These are phyloP conservation scores for Paraleonurus japonicus DNA, from an alignment of 257 asterid species.

Conservation along the genomic window DNA sequence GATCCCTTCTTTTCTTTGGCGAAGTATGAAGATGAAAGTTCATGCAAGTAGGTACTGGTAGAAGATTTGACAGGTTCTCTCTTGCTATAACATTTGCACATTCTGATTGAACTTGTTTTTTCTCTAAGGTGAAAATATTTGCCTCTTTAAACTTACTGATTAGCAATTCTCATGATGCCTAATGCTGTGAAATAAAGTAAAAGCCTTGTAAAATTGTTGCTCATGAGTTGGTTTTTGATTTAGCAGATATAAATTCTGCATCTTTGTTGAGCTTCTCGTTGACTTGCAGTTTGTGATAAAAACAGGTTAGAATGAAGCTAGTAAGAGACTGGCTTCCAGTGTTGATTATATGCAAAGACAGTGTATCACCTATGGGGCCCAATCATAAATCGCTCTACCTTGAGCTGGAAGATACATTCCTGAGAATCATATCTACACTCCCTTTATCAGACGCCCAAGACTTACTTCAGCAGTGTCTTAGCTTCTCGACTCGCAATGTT, in stretches of 20 bases:
- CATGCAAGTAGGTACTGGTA: neutral
- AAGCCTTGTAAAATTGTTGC: neutral
- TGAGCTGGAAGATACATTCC: constrained; percentile 76
- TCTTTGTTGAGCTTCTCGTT: neutral
- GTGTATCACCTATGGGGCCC: constrained; percentile 43
- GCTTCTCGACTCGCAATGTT: constrained; percentile 75
- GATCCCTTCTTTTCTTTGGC: neutral
- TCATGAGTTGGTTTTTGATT: neutral
- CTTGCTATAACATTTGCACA: neutral
- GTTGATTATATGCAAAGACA: constrained; percentile 66
- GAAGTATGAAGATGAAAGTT: neutral
- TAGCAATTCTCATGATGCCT: neutral
- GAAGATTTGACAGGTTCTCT: neutral
- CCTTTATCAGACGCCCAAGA: constrained; percentile 64
- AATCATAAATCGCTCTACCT: constrained; percentile 48
- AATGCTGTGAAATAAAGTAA: neutral
- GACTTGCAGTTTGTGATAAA: constrained; percentile 13
- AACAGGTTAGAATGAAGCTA: constrained; percentile 74
- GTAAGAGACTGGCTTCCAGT: constrained; percentile 89
- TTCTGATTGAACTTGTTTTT: neutral
- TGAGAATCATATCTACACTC: constrained; percentile 80
- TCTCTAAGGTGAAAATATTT: neutral
- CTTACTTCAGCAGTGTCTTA: constrained; percentile 76
- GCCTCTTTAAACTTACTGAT: neutral
- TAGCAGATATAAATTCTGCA: neutral